Percentiles rank a stretch among this genome's conserved stretches.
Conservation (phyloP, 352 stramenopile species). For the Pythium aristosporum region DNA sequence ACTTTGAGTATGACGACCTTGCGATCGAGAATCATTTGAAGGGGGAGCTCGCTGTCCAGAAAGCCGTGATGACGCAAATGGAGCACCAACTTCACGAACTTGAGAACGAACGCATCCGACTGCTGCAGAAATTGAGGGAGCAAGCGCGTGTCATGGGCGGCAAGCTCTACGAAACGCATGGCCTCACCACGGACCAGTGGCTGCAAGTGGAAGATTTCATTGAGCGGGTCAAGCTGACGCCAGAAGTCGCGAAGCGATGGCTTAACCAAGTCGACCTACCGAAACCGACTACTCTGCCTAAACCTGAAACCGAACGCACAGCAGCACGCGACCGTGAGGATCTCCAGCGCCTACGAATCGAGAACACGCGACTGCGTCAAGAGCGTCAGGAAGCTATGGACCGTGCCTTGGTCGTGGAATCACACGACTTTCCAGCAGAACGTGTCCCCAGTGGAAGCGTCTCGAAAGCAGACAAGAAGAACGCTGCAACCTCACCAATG, state of each 20-base stretch:
- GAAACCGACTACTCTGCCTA: not conserved
- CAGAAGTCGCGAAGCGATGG: slow-evolving; percentile 49
- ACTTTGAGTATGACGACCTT: slow-evolving; percentile 67
- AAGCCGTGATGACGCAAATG: slow-evolving; percentile 55
- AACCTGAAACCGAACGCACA: slow-evolving; percentile 20
- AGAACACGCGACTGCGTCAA: slow-evolving; percentile 35
- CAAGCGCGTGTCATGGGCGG: slow-evolving; percentile 46
- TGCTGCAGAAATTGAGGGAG: slow-evolving; percentile 58
- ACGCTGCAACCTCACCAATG: slow-evolving; percentile 4
- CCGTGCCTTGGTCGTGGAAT: not conserved
- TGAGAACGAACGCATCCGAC: slow-evolving; percentile 53
- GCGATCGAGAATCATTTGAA: slow-evolving; percentile 50
- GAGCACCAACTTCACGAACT: slow-evolving; percentile 65
- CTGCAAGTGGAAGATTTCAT: slow-evolving; percentile 65
- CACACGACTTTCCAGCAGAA: not conserved
- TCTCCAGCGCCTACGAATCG: slow-evolving; percentile 36
- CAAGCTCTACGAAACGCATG: slow-evolving; percentile 58
- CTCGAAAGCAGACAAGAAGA: not conserved
- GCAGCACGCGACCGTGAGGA: slow-evolving; percentile 27
- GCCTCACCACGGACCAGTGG: slow-evolving; percentile 58
- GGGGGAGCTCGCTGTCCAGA: slow-evolving; percentile 53
- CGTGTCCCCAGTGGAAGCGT: not conserved
- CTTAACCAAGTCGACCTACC: slow-evolving; percentile 22
- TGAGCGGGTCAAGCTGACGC: slow-evolving; percentile 54
- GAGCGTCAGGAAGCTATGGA: slow-evolving; percentile 30